These are phyloP conservation scores for Melampsora larici-populina DNA, from an alignment of 1,284 basidiomycete genomes.

Conservation along the genomic window DNA sequence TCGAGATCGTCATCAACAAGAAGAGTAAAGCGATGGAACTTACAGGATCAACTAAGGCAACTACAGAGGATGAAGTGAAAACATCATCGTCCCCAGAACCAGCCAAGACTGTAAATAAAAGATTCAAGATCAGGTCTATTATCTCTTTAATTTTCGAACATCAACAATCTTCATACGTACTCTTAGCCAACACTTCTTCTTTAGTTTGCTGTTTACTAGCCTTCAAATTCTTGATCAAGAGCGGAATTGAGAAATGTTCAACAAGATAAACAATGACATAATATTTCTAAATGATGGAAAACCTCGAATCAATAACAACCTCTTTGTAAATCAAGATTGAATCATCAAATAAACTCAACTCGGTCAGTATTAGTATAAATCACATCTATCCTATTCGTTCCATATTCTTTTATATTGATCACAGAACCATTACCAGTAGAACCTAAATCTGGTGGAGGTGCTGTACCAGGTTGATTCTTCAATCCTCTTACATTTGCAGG, in stretches of 20 bases:
- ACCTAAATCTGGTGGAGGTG: conserved; percentile 79
- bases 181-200: conserved; percentile 35
- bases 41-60: conserved; percentile 88
- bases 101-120: conserved; percentile 7
- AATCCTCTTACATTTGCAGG: conserved; percentile 80
- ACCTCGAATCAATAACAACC: background rate
- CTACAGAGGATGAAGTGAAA: conserved; percentile 62
- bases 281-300: conserved; percentile 14
- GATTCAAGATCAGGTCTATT: background rate
- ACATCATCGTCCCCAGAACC: conserved; percentile 33
- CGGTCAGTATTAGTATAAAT: conserved; percentile 81
- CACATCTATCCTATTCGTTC: conserved; percentile 71
- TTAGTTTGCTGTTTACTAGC: conserved; percentile 8
- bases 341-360: conserved; percentile 42
- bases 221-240: conserved; percentile 24
- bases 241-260: conserved; percentile 28
- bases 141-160: background rate
- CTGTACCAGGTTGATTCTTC: conserved; percentile 94
- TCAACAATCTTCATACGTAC: conserved; percentile 10
- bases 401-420: conserved; percentile 55
- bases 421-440: conserved; percentile 59
- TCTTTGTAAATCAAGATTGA: conserved; percentile 44
- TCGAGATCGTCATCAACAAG: background rate
- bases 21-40: conserved; percentile 52
- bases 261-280: conserved; percentile 34